phyloP scores from a whole-genome alignment of 768 basidiomycete species.

The Thelephora aurantiotincta region DNA sequence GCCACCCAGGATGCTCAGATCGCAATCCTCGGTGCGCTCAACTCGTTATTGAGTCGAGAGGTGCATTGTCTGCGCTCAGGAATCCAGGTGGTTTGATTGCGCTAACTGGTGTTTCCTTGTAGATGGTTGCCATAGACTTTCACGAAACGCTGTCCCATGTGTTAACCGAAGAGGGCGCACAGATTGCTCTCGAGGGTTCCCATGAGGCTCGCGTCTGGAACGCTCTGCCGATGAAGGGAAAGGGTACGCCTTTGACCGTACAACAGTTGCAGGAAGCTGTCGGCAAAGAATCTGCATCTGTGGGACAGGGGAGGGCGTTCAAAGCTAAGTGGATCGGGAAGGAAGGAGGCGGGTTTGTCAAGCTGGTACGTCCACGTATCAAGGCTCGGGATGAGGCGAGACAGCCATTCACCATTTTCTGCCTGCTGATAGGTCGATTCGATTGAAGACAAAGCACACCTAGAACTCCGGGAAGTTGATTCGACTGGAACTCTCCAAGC shows the following conservation, averaged over 20 bases:
- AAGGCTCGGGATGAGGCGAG: not conserved
- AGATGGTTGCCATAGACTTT: slow-evolving; percentile 79
- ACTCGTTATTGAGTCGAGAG: slow-evolving; percentile 78
- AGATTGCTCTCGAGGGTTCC: slow-evolving; percentile 71
- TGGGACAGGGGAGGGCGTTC: slow-evolving; percentile 93
- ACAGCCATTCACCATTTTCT: slow-evolving; percentile 2
- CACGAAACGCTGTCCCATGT: slow-evolving; percentile 64
- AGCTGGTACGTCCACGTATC: slow-evolving; percentile 42
- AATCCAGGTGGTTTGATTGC: not conserved
- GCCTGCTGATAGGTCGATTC: slow-evolving; percentile 30
- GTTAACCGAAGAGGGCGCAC: slow-evolving; percentile 71
- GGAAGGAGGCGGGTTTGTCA: slow-evolving; percentile 76
- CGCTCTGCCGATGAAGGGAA: slow-evolving; percentile 58
- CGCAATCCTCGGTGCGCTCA: slow-evolving; percentile 77
- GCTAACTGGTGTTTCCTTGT: not conserved
- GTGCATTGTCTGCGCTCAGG: slow-evolving; percentile 26
- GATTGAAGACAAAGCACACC: slow-evolving; percentile 63
- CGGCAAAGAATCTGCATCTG: slow-evolving; percentile 80
- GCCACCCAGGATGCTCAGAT: slow-evolving; percentile 68
- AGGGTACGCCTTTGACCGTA: slow-evolving; percentile 49
- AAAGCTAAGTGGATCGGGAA: slow-evolving; percentile 96
- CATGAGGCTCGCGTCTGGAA: slow-evolving; percentile 95
- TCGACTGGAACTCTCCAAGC: slow-evolving; percentile 54
- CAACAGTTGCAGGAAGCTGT: slow-evolving; percentile 60
- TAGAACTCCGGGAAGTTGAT: slow-evolving; percentile 60